Percentiles rank a stretch among this genome's conserved stretches.
Evolutionary conservation across 83 land plant genomes (phyloP).

Genomic region (Picea abies): DNA sequence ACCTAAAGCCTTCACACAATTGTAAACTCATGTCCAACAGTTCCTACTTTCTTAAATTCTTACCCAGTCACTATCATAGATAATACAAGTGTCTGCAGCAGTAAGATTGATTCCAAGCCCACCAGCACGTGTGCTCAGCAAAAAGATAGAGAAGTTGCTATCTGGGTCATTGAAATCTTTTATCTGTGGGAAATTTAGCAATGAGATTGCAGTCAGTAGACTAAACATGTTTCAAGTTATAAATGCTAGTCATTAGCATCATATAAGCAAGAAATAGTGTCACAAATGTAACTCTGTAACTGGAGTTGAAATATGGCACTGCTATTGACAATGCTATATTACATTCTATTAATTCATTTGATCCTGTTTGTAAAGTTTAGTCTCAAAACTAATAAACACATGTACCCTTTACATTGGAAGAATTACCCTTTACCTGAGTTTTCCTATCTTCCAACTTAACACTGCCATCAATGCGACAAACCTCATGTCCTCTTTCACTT

Average conservation of each 20-base stretch:
- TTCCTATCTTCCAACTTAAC: no score
- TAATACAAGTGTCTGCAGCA: constrained; percentile 85
- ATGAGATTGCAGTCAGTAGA: not conserved
- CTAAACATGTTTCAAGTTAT: not conserved
- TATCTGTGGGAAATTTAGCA: constrained; percentile 46
- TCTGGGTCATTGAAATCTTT: constrained; percentile 66
- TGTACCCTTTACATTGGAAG: not conserved
- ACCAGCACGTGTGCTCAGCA: constrained; percentile 91
- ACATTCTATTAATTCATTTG: no score
- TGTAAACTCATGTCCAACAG: no score
- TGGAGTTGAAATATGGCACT: not conserved
- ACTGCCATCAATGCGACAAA: no score
- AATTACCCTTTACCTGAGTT: constrained; percentile 22
- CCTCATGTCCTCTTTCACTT: constrained; percentile 71
- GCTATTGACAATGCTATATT: not conserved
- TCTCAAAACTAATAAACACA: not conserved
- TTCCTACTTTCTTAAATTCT: not conserved
- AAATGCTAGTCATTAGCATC: not conserved
- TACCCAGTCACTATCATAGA: constrained; percentile 97
- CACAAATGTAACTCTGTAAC: not conserved
- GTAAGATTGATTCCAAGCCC: constrained; percentile 93
- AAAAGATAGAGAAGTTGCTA: constrained; percentile 53
- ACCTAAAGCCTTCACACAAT: no score
- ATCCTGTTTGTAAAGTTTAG: no score
- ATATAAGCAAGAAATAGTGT: not conserved